Percentiles rank a stretch among this genome's conserved stretches.
Evolutionary conservation across 1,284 basidiomycete genomes (phyloP).

Genomic region (Rhodotorula sp.): DNA sequence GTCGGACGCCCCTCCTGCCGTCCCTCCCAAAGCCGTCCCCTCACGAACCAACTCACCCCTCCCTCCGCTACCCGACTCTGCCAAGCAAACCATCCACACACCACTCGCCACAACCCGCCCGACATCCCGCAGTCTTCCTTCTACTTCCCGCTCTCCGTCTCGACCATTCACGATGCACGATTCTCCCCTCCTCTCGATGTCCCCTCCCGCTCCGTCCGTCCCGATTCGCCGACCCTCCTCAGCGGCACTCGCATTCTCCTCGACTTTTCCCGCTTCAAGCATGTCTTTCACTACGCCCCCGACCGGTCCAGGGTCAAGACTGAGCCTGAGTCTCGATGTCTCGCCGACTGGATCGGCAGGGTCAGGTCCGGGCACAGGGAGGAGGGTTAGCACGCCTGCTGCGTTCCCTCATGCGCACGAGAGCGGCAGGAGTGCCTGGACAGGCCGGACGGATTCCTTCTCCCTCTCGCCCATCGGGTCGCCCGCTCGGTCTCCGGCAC

Average conservation of each 20-base stretch:
- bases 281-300: neutral
- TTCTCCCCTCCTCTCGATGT: constrained; percentile 14
- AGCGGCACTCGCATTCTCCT: neutral
- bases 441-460: too few species aligned
- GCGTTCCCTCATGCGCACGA: too few species aligned
- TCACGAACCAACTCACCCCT: neutral
- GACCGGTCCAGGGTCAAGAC: neutral
- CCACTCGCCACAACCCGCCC: neutral
- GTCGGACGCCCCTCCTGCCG: neutral
- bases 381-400: too few species aligned
- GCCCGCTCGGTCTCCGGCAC: too few species aligned
- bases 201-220: constrained; percentile 17
- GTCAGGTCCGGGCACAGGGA: too few species aligned
- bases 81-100: neutral
- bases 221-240: constrained; percentile 19
- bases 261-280: neutral
- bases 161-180: neutral
- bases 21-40: neutral
- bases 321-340: too few species aligned
- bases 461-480: too few species aligned
- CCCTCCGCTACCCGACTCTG: constrained; percentile 44
- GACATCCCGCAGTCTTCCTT: neutral
- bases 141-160: neutral
- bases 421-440: too few species aligned
- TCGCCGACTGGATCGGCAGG: too few species aligned